These are phyloP conservation scores for Curvularia eragrostidis DNA, from an alignment of 2,329 filamentous ascomycete species.

Conservation along the genomic window DNA sequence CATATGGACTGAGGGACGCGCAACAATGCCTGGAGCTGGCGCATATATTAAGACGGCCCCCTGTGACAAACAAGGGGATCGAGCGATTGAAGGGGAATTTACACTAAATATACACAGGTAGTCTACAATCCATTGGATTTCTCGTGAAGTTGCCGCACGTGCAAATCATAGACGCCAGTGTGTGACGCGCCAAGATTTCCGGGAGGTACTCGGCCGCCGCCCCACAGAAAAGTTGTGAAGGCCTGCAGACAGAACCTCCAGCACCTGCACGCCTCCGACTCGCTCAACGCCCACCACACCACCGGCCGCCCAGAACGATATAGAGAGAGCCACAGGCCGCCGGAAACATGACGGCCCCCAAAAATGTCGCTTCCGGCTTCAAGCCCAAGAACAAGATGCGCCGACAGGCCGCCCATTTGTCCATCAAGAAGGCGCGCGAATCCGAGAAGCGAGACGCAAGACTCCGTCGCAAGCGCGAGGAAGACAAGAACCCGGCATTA, in stretches of 20 bases:
- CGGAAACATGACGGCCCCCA: slow-evolving; percentile 58
- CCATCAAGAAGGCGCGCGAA: slow-evolving; percentile 78
- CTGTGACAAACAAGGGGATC: slow-evolving; percentile 32
- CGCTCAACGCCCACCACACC: not conserved
- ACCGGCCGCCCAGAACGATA: slow-evolving; percentile 21
- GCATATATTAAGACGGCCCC: slow-evolving; percentile 42
- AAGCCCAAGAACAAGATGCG: slow-evolving; percentile 78
- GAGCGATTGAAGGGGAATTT: slow-evolving; percentile 21
- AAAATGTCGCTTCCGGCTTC: slow-evolving; percentile 57
- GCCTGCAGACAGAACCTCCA: not conserved
- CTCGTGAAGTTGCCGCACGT: slow-evolving; percentile 16
- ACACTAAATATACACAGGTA: slow-evolving; percentile 29
- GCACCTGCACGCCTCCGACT: slow-evolving; percentile 1
- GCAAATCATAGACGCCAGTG: not conserved
- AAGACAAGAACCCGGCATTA: slow-evolving; percentile 80
- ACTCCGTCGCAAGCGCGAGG: slow-evolving; percentile 80
- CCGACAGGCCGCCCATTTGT: slow-evolving; percentile 77
- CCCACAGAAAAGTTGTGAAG: slow-evolving; percentile 26
- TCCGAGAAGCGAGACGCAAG: slow-evolving; percentile 77
- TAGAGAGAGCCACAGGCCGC: not conserved
- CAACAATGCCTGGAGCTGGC: slow-evolving; percentile 48
- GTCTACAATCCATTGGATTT: slow-evolving; percentile 6
- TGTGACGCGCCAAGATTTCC: slow-evolving; percentile 19
- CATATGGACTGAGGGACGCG: slow-evolving; percentile 44
- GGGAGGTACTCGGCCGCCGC: slow-evolving; percentile 11